Base-by-base conservation (phyloP, 2,329 filamentous ascomycete genomes). In the Cordyceps cicadae region DNA sequence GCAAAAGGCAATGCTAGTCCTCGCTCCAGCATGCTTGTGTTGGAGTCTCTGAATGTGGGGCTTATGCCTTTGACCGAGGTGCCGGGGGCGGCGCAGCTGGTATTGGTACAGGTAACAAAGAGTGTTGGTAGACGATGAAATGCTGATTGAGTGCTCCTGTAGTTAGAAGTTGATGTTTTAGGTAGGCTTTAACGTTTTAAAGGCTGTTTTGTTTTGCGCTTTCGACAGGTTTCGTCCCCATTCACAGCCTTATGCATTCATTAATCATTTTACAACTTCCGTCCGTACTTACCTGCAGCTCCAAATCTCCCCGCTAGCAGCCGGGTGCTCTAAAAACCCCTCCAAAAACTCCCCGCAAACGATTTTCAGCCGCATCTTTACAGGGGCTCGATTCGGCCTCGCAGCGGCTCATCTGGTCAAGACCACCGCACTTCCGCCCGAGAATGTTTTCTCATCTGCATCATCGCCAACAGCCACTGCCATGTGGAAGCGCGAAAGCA, bases 31-130 rank as follows among this genome's bases (percentile, higher is more conserved):
- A 49, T 24, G 34, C 48, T 51, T 32, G 26, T 24, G 34, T 37
- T 52, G 48, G 37, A 59, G 51, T 21, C 17, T 32, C 32, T 26
- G 11, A n/a, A n/a, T 29, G 58, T 54, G 58, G 54, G 54, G 34
- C 45, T 29, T 11, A 3, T 12, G 8, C 34, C 32, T 52, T 56
- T 61, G 59, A 52, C 59, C 59, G 59, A 61, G 59, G 59, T 61
- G 59, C 52, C 51, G 52, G 32, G 21, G n/a, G 49, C 46, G 56
- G 56, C 56, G 32, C 21, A 45, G 34, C 34, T 11, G 34, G 34
- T 3, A 37, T 9, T 11, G 34, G 34, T 37, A 37, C 11, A 37
- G 34, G 34, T 37, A 37, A 14, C 5, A 37, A 37, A 37, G 6
- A 37, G 34, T 12, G 11, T 24, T 24, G n/a, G n/a, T n/a, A 2